Evolutionary conservation across 177 flowering plant genomes (phyloP).

Genomic region (Telopea speciosissima): DNA sequence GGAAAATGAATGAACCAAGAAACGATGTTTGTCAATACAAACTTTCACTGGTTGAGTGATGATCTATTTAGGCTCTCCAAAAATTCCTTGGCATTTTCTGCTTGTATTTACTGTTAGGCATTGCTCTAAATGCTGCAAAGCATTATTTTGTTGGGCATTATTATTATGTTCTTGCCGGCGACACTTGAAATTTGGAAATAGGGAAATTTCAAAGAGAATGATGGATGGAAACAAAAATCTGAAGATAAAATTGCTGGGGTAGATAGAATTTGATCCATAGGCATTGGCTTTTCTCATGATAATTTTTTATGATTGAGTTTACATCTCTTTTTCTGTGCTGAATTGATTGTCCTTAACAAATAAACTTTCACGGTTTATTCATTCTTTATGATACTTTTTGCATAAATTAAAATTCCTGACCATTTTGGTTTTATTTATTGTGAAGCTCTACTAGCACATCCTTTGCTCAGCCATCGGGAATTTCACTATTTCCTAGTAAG

Average conservation of each 20-base stretch:
- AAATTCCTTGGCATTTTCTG: background rate
- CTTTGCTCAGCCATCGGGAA: conserved; percentile 94
- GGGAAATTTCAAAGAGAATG: too few species aligned
- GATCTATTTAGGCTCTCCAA: background rate
- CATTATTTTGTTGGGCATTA: background rate
- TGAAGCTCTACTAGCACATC: conserved; percentile 70
- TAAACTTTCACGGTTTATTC: background rate
- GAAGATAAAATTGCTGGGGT: too few species aligned
- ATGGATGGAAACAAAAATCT: too few species aligned
- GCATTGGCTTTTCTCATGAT: background rate
- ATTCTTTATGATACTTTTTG: background rate
- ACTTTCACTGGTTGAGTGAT: too few species aligned
- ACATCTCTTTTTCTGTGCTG: background rate
- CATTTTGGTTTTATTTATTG: conserved; percentile 13
- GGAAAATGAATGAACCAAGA: conserved; percentile 91
- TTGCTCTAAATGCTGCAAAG: background rate
- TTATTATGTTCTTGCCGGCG: too few species aligned
- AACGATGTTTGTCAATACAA: background rate
- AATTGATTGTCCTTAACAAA: background rate
- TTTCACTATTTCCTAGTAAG: conserved; percentile 83
- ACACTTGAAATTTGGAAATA: too few species aligned
- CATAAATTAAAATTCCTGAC: conserved; percentile 9
- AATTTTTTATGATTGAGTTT: background rate
- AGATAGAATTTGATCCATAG: background rate
- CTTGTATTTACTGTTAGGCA: background rate